Conservation (phyloP, 352 stramenopile species). For the Peronospora tabacina region DNA sequence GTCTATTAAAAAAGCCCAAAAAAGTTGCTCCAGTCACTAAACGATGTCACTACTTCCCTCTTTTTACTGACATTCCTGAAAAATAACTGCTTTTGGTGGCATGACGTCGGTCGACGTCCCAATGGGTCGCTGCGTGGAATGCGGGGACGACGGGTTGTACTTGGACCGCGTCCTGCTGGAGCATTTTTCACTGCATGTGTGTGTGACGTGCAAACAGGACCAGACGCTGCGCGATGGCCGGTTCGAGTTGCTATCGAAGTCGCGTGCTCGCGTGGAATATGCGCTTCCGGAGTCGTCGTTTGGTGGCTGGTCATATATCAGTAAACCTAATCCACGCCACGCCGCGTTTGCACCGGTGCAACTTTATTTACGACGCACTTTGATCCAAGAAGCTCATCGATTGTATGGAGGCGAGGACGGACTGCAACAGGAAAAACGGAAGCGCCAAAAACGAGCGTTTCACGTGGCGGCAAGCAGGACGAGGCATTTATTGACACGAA, state of each 20-base stretch:
- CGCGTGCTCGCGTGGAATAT: slow-evolving; percentile 45
- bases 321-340: slow-evolving; percentile 55
- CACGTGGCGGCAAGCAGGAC: slow-evolving; percentile 40
- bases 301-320: slow-evolving; percentile 34
- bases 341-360: slow-evolving; percentile 61
- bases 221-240: slow-evolving; percentile 36
- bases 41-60: neutral
- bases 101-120: slow-evolving; percentile 19
- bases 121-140: slow-evolving; percentile 43
- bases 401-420: slow-evolving; percentile 41
- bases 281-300: slow-evolving; percentile 60
- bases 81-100: neutral
- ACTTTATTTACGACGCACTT: slow-evolving; percentile 46
- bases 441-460: slow-evolving; percentile 43
- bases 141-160: slow-evolving; percentile 34
- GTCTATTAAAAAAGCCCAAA: slow-evolving; percentile 5
- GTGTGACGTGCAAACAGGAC: slow-evolving; percentile 57
- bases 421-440: slow-evolving; percentile 39
- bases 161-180: slow-evolving; percentile 43
- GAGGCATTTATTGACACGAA: slow-evolving; percentile 49
- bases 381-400: slow-evolving; percentile 44
- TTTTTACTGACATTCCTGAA: slow-evolving; percentile 5
- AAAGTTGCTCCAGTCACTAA: no score
- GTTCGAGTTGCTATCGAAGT: slow-evolving; percentile 63
- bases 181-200: slow-evolving; percentile 52